phyloP scores from a whole-genome alignment of 441 rosid genomes.

The Flueggea neowawraea region DNA sequence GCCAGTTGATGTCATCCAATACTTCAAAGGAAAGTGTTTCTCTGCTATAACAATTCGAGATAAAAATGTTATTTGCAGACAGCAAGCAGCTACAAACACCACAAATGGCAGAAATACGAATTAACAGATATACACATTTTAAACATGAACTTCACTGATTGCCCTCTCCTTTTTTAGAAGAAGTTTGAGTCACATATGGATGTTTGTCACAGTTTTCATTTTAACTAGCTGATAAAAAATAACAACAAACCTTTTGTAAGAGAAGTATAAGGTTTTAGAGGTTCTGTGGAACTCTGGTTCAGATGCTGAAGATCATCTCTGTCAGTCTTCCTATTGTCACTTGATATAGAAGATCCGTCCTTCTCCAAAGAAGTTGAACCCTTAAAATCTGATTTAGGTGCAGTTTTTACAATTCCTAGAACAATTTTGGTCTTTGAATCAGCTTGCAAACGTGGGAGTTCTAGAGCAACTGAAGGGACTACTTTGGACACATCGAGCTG shows the following conservation, averaged over 20 bases:
- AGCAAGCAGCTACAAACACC: conserved; percentile 13
- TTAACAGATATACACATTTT: neutral
- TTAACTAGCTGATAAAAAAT: neutral
- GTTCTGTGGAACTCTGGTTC: conserved; percentile 17
- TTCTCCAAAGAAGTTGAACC: conserved; percentile 17
- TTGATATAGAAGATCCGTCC: conserved; percentile 20
- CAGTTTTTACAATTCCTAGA: conserved; percentile 15
- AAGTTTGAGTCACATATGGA: neutral
- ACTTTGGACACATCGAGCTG: conserved; percentile 30
- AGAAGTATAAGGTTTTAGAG: conserved; percentile 22
- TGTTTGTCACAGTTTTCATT: neutral
- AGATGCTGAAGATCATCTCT: conserved; percentile 15
- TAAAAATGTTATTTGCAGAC: conserved; percentile 15
- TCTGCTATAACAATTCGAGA: conserved; percentile 37
- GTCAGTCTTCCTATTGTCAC: conserved; percentile 12
- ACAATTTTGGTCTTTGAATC: conserved; percentile 16
- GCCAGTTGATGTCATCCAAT: conserved; percentile 25
- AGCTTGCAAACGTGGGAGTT: conserved; percentile 22
- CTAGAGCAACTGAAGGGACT: conserved; percentile 27
- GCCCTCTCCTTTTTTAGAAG: no score
- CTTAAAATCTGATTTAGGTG: conserved; percentile 14
- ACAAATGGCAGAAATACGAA: conserved; percentile 1
- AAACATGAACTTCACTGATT: no score
- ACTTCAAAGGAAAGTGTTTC: conserved; percentile 27
- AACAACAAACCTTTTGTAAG: conserved; percentile 30